phyloP scores from a whole-genome alignment of 768 basidiomycete genomes.

The Podaxis sp. region DNA sequence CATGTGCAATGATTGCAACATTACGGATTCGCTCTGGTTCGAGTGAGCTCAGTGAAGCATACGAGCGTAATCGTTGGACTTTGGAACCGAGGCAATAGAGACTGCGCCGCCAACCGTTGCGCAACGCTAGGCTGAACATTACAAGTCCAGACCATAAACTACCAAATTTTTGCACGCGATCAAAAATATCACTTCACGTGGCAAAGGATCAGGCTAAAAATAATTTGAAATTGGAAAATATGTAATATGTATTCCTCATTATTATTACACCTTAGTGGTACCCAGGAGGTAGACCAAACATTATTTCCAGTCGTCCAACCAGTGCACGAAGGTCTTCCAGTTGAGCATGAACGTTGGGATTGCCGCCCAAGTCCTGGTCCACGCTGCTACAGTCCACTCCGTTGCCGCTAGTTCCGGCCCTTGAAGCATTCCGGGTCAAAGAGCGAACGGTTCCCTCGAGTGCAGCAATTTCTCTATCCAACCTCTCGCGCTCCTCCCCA shows the following conservation, averaged over 20 bases:
- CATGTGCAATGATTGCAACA: constrained; percentile 52
- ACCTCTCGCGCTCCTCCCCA: not conserved
- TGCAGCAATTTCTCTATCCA: not conserved
- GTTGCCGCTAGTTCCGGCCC: not conserved
- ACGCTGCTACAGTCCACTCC: too few species aligned
- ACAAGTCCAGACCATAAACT: not conserved
- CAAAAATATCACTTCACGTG: constrained; percentile 2
- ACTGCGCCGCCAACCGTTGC: constrained; percentile 4
- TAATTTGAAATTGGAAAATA: not conserved
- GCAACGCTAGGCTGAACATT: constrained; percentile 2
- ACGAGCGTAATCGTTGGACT: constrained; percentile 1
- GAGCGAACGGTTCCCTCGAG: not conserved
- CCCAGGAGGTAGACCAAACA: not conserved
- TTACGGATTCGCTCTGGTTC: constrained; percentile 41
- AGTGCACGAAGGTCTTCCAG: not conserved
- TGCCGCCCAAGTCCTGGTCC: not conserved
- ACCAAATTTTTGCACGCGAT: not conserved
- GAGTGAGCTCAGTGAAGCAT: not conserved
- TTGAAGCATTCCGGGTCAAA: not conserved
- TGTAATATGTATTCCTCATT: not conserved
- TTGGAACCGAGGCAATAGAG: constrained; percentile 6
- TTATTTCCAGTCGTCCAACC: not conserved
- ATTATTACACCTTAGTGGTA: not conserved
- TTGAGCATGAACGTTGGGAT: not conserved
- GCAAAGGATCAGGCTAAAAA: not conserved